Conservation (phyloP, 2,329 filamentous ascomycete species). For the Thyridium curvatum region DNA sequence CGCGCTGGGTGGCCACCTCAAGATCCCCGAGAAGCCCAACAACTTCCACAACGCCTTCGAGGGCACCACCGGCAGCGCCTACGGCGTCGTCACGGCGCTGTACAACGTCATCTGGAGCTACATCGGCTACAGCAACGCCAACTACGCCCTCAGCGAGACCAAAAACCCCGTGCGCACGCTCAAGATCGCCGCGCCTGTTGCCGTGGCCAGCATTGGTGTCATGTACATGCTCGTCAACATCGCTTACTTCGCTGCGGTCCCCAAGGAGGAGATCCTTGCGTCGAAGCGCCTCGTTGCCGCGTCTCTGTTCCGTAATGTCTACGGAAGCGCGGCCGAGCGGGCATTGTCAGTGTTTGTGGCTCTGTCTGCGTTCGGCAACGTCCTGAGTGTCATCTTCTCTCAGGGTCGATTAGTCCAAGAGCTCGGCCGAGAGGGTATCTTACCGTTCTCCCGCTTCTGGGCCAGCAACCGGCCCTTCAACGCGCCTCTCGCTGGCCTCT, state of each 20-base stretch:
- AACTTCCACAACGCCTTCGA: constrained; percentile 60
- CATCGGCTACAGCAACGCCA: constrained; percentile 63
- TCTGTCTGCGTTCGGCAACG: constrained; percentile 61
- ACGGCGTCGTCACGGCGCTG: constrained; percentile 62
- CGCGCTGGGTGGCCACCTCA: constrained; percentile 54
- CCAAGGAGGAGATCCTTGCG: constrained; percentile 47
- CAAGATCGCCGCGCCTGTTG: constrained; percentile 57
- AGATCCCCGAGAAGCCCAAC: constrained; percentile 45
- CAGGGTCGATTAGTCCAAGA: constrained; percentile 62
- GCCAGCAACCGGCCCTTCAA: constrained; percentile 60
- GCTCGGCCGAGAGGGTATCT: constrained; percentile 58
- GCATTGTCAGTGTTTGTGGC: constrained; percentile 61
- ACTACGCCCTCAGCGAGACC: constrained; percentile 60
- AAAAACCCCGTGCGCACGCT: constrained; percentile 59
- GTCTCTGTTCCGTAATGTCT: constrained; percentile 49
- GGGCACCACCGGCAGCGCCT: constrained; percentile 59
- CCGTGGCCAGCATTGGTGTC: constrained; percentile 49
- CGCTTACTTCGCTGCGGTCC: constrained; percentile 58
- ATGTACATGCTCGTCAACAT: constrained; percentile 64
- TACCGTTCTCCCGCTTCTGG: constrained; percentile 57
- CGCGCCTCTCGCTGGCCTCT: constrained; percentile 53
- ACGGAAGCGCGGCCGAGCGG: constrained; percentile 46
- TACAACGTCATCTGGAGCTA: constrained; percentile 70
- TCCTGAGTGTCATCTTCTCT: constrained; percentile 62
- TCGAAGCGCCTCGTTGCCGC: constrained; percentile 47